A percentile compares a stretch with the other conserved stretches of the same genome.
phyloP scores from a whole-genome alignment of 345 rosid species.

The Eucalyptus grandis region DNA sequence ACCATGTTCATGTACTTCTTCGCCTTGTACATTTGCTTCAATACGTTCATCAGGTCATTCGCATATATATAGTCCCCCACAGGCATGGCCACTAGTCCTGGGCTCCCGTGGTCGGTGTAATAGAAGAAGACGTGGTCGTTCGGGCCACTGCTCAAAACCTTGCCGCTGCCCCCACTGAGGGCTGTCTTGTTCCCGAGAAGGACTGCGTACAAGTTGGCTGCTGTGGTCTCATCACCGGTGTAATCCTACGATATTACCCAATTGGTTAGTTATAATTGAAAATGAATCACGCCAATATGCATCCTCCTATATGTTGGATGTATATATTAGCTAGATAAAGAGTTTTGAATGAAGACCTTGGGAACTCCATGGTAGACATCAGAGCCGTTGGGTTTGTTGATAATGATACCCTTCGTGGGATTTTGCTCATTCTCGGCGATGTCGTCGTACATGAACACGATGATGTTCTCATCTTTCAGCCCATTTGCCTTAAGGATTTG shows the following conservation, averaged over 20 bases:
- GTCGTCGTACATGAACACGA: constrained; percentile 81
- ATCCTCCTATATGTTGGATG: neutral
- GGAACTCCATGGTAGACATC: constrained; percentile 60
- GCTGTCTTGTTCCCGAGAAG: constrained; percentile 42
- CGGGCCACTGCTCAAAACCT: constrained; percentile 42
- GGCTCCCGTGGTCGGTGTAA: constrained; percentile 49
- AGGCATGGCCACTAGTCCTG: constrained; percentile 37
- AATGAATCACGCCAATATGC: neutral
- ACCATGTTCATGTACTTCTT: constrained; percentile 43
- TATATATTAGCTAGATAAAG: neutral
- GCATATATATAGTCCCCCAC: constrained; percentile 9
- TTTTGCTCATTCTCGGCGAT: constrained; percentile 27
- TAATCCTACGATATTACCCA: constrained; percentile 26
- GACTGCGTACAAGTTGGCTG: constrained; percentile 29
- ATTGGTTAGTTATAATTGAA: too few relatives aligned
- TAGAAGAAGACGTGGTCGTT: constrained; percentile 36
- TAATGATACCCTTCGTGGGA: constrained; percentile 55
- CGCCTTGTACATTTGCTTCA: constrained; percentile 29
- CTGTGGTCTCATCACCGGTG: constrained; percentile 18
- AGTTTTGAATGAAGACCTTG: constrained; percentile 22
- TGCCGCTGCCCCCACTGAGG: constrained; percentile 52
- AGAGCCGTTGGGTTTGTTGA: constrained; percentile 42
- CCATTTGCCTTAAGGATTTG: constrained; percentile 46
- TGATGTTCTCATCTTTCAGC: constrained; percentile 53
- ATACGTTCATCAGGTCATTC: constrained; percentile 24